Evolutionary conservation across 768 basidiomycete genomes (phyloP), one percentile per base, ranked within the genome.

Genomic region (Suillus placidus): DNA sequence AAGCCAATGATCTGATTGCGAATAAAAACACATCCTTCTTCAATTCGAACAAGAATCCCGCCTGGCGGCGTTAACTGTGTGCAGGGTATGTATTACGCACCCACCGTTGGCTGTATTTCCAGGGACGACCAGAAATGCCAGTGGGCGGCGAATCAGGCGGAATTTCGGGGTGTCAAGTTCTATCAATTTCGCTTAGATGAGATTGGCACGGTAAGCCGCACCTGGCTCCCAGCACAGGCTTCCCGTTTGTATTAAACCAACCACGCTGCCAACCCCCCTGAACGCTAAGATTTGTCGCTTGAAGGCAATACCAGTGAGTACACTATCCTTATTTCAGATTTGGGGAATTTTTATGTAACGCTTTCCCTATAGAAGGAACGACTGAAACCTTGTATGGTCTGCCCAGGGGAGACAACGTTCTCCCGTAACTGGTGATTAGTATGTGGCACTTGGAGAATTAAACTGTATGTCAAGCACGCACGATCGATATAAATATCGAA

Each of bases 141-240:
- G 16, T 54, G 13, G 54, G 7, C 20, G 26, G 34, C 6, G 58
- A 37, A 64, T 32, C 63, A 62, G 67, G 67, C 57, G 55, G 51
- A 52, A 9, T 9, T 68, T 67, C 67, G 64, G 40, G 65, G 57
- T 47, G 32, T 40, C 65, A 71, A 66, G 52, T 2, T 64, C 70
- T 67, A 65, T 71, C 66, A 56, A 74, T 73, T 68, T 76, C 74
- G 75, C 67, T 69, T 75, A 71, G 75, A 76, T 77, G 68, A 72
- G 70, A 69, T 58, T 49, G 35, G 73, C 68, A 64, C 71, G 74
- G 70, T 34, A 52, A n/a, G 55, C 65, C 64, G 26, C 5, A 10
- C 32, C 18, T 18, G 10, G 32, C 52, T 34, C 26, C 51, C 20
- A 47, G n/a, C 45, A 51, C 14, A 26, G 23, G 14, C 26, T 52